phyloP scores from a whole-genome alignment of 202 grass and related monocot genomes.

The Alloteropsis angusta region DNA sequence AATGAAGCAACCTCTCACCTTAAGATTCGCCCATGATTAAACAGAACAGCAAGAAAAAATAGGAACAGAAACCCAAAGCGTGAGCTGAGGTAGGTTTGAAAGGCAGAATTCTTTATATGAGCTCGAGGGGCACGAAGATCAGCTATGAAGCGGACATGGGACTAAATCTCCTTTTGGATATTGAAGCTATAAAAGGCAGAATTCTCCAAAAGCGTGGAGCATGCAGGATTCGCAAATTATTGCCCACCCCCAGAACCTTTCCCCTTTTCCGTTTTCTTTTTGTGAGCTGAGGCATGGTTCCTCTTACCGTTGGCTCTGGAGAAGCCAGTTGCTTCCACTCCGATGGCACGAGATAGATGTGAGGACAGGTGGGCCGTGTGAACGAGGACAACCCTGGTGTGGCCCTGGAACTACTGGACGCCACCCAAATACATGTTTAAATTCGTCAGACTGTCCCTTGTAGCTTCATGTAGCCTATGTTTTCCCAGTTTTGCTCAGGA shows the following conservation, averaged over 20 bases:
- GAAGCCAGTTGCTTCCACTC: constrained; percentile 27
- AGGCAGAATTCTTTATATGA: neutral
- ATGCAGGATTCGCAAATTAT: constrained; percentile 22
- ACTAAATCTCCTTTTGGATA: constrained; percentile 1
- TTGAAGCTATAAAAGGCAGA: no score
- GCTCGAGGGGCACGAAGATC: neutral
- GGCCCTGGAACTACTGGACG: neutral
- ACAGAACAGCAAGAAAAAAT: neutral
- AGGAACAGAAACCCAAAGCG: neutral
- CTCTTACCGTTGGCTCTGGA: constrained; percentile 27
- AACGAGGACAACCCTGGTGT: neutral
- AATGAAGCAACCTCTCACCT: constrained; percentile 24
- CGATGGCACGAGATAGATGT: constrained; percentile 19
- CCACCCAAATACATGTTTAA: constrained; percentile 4
- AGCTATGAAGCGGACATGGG: constrained; percentile 10
- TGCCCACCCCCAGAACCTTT: neutral
- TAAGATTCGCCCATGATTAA: neutral
- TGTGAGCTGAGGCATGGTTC: neutral
- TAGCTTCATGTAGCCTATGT: neutral
- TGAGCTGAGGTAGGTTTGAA: constrained; percentile 6
- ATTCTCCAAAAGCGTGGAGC: constrained; percentile 7
- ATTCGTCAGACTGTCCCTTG: neutral
- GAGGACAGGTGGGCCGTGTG: constrained; percentile 11
- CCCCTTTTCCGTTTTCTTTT: neutral
- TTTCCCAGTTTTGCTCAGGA: neutral